These are phyloP conservation scores for Xylariaceae sp. DNA, from an alignment of 2,329 filamentous ascomycete genomes.

Conservation along the genomic window DNA sequence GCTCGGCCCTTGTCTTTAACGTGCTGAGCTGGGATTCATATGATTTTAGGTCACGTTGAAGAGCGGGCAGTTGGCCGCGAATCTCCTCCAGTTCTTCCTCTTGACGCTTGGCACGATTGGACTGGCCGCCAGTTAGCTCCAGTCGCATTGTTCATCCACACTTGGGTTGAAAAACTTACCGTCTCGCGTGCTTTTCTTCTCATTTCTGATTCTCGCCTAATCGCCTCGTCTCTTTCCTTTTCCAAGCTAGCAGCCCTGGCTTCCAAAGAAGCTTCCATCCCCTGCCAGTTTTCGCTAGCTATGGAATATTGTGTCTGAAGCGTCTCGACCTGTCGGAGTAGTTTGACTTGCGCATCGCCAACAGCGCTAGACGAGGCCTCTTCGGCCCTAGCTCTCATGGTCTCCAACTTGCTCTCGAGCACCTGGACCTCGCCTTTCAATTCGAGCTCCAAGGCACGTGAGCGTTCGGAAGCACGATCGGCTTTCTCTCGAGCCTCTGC, in stretches of 20 bases:
- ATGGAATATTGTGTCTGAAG: slow-evolving; percentile 92
- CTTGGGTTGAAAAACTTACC: slow-evolving; percentile 45
- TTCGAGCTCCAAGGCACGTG: slow-evolving; percentile 65
- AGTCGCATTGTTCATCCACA: slow-evolving; percentile 25
- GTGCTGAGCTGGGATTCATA: slow-evolving; percentile 55
- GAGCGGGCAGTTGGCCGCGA: slow-evolving; percentile 56
- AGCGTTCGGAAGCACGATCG: slow-evolving; percentile 65
- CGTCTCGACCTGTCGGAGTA: slow-evolving; percentile 90
- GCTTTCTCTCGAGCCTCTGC: slow-evolving; percentile 67
- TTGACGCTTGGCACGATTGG: slow-evolving; percentile 56
- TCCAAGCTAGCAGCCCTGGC: slow-evolving; percentile 73
- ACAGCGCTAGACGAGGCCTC: slow-evolving; percentile 79
- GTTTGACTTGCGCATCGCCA: slow-evolving; percentile 80
- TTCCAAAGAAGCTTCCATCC: slow-evolving; percentile 81
- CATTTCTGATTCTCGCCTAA: slow-evolving; percentile 77
- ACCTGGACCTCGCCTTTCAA: slow-evolving; percentile 70
- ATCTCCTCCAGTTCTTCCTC: slow-evolving; percentile 79
- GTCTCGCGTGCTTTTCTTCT: slow-evolving; percentile 84
- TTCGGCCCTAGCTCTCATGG: slow-evolving; percentile 77
- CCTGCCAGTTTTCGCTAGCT: slow-evolving; percentile 96
- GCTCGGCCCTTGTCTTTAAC: slow-evolving; percentile 60
- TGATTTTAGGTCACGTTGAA: slow-evolving; percentile 58
- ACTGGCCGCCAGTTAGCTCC: slow-evolving; percentile 39
- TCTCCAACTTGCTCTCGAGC: slow-evolving; percentile 85
- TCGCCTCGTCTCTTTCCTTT: slow-evolving; percentile 83